These are phyloP conservation scores for Mortierella sp. DNA, from an alignment of 371 early-diverging fungal genomes.

Conservation along the genomic window DNA sequence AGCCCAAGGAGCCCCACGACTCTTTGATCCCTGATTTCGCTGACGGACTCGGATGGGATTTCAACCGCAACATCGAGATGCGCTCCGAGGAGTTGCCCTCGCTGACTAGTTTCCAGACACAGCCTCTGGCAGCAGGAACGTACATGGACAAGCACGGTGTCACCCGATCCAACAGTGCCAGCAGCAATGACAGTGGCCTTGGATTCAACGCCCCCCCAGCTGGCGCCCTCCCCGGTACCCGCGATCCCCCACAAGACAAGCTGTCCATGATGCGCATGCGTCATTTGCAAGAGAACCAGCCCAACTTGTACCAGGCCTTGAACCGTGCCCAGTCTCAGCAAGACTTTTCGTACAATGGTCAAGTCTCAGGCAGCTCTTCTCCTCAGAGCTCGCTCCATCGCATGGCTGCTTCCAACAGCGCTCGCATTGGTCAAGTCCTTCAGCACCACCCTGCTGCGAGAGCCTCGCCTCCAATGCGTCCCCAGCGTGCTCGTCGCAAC, in stretches of 20 bases:
- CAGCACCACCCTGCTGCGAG: background rate
- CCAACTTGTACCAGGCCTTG: background rate
- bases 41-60: slow-evolving; percentile 54
- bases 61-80: slow-evolving; percentile 19
- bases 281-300: slow-evolving; percentile 32
- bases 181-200: slow-evolving; percentile 38
- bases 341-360: slow-evolving; percentile 5
- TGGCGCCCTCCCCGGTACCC: slow-evolving; percentile 33
- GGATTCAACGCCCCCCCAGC: slow-evolving; percentile 27
- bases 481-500: slow-evolving; percentile 32
- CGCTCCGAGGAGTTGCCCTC: slow-evolving; percentile 14
- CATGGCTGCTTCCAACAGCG: background rate
- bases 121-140: background rate
- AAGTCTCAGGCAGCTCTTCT: background rate
- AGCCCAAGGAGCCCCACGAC: slow-evolving; percentile 13
- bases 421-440: slow-evolving; percentile 12
- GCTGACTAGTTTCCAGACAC: slow-evolving; percentile 24
- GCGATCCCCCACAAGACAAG: slow-evolving; percentile 39
- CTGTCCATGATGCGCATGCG: slow-evolving; percentile 26
- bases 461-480: slow-evolving; percentile 21
- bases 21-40: slow-evolving; percentile 41
- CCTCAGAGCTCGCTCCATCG: slow-evolving; percentile 14
- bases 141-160: slow-evolving; percentile 25
- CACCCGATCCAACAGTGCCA: slow-evolving; percentile 50
- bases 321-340: slow-evolving; percentile 26